Conservation (phyloP, 169 alveolate species). For the Babesia bigemina region DNA sequence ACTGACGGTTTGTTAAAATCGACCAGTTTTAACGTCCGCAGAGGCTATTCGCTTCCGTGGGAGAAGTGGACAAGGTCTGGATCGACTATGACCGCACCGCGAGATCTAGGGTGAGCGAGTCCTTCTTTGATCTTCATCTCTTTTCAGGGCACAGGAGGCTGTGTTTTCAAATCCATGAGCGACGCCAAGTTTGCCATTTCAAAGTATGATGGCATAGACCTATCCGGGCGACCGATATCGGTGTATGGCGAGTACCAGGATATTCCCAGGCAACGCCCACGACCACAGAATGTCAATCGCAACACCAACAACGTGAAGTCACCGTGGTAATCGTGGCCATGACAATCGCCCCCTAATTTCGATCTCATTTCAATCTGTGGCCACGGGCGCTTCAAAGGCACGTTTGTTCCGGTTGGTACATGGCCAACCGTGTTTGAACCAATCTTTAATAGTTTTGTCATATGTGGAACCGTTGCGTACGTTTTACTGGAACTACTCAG, state of each 20-base stretch:
- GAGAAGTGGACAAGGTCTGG: constrained; percentile 76
- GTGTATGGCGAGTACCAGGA: constrained; percentile 52
- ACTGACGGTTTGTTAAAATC: constrained; percentile 31
- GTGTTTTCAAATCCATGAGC: constrained; percentile 55
- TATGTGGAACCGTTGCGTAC: too few relatives aligned
- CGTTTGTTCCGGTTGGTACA: too few relatives aligned
- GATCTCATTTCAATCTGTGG: too few relatives aligned
- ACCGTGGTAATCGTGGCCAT: constrained; percentile 11
- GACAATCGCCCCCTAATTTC: too few relatives aligned
- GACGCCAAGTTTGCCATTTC: constrained; percentile 76
- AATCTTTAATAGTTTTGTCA: too few relatives aligned
- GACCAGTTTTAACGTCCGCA: background rate
- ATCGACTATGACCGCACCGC: constrained; percentile 80
- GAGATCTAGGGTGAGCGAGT: constrained; percentile 75
- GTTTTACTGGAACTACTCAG: too few relatives aligned
- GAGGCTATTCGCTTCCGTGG: constrained; percentile 72
- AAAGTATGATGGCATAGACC: constrained; percentile 62
- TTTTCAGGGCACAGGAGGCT: constrained; percentile 79
- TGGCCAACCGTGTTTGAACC: too few relatives aligned
- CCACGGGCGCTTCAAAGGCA: too few relatives aligned
- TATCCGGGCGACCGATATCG: constrained; percentile 45
- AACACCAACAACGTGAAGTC: constrained; percentile 8
- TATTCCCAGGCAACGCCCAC: background rate
- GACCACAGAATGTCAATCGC: background rate
- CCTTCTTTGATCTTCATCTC: constrained; percentile 4